Base-by-base conservation (phyloP, 2,329 filamentous ascomycete genomes). In the Myrmaecium sp. region DNA sequence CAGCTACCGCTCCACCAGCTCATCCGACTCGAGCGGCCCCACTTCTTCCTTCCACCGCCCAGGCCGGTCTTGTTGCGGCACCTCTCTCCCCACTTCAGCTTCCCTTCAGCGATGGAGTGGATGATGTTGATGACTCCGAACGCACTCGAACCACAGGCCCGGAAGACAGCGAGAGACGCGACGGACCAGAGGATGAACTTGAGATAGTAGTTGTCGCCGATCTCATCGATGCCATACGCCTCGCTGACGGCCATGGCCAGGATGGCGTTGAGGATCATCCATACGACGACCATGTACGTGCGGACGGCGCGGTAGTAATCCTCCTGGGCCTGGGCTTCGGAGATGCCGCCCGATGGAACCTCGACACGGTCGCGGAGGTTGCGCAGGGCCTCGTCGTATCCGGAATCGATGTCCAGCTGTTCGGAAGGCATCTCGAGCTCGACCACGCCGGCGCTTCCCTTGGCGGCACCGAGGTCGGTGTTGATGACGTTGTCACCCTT, bases 291-390 rank as follows among this genome's bases (percentile, higher is more conserved):
- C 74, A 98, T 91, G 70, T 98, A 98, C 1, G 89, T 98, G 29
- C 89, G 74, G 27, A 98, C 89, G 21, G 77, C 81, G 51, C 84
- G 81, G 66, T 98, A 98, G 65, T 98, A 98, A 55, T 98, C 89
- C 52, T 98, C 89, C 52, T 98, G 89, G 54, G 83, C 57, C 55
- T 95, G 89, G 1, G 69, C 62, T 41, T 94, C 86, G 22, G 68
- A 73, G 10, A 70, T 41, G 0, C 60, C 52, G 0, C 66, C 51
- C 8, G 54, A 49, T 7, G 77, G 62, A 1, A 95, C 86, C 48
- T 92, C 83, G 41, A 98, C 64, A 23, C 89, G 69, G 46, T 98
- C 89, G 27, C 89, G 79, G 4, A 98, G 75, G 51, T 98, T 98
- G 35, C 89, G 80, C 14, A 98, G 71, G 0, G 89, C 89, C 50